Base-by-base conservation (phyloP, 371 early-diverging fungal species). In the Mucor sp. region DNA sequence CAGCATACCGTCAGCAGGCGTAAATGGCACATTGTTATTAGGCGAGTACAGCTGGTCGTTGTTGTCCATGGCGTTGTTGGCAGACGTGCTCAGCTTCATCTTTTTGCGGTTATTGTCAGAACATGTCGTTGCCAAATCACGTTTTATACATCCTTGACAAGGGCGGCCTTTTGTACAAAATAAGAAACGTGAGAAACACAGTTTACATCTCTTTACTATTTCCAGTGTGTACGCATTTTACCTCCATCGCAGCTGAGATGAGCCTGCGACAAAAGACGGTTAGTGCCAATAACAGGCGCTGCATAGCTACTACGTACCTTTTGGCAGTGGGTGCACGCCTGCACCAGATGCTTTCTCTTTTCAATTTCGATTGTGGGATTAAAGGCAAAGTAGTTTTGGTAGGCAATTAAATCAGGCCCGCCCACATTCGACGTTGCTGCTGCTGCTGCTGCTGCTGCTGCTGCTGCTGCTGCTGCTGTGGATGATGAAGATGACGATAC, bases 91-190 rank as follows among this genome's bases (percentile, higher is more conserved):
- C 6, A 33, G 19, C 75, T 95, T 95, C 11, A 91, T 90, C 74
- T 86, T 90, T 74, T 94, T 95, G 50, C 93, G 85, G 44, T 79
- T 71, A 15, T 92, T 94, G 70, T 95, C 95, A 2, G 83, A 80
- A 70, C 96, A 95, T 11, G 91, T 87, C 14, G 70, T 84, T 12
- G 82, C 87, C 33, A 93, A 72, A 41, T 91, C 91, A 32, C 91
- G 82, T 75, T 93, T 93, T 27, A 91, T 83, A 74, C 96, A 96
- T 5, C 94, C 88, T 58, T 84, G 85, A 75, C 97, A 96, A 30
- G 97, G 97, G 55, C 95, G 88, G 17, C 82, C 90, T 89, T 70
- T 60, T 30, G 3, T 71, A 63, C 62, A 56, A 58, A 59, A 55
- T 43, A 44, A 30, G 39, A 32, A 63, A 56, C 53, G 62, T 47